Base-by-base conservation (phyloP, 2,329 filamentous ascomycete species). In the Didymosphaeria variabile region DNA sequence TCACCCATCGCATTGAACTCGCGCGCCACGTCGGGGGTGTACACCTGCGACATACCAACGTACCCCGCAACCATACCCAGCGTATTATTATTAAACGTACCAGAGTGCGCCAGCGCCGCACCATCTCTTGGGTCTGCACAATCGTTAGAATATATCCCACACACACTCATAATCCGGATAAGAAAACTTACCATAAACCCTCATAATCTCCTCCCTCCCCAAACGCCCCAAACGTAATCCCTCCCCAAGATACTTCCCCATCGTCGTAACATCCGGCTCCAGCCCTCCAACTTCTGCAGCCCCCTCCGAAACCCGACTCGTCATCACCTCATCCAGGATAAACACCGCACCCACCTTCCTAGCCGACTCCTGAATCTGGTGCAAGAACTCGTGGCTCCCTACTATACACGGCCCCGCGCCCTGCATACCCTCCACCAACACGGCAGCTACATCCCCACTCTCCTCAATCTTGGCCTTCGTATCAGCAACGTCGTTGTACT, bases 231-330 rank as follows among this genome's bases (percentile, higher is more conserved):
- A 91, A 90, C 0, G 86, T 82, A 67, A 90, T 82, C 0, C 89
- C 89, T 2, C 89, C 89, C 88, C 89, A 2, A 91, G 77, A 67
- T 85, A 91, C 69, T 91, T 91, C 0, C 89, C 89, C 44, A 91
- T 74, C 0, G 87, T 88, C 47, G 84, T 87, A 6, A 92, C 54
- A 57, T 73, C 71, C 0, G 68, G 68, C n/a, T 61, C 47, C 72
- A 40, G 1, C 58, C 65, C 36, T 66, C 64, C 1, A 71, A 40
- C 46, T 69, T 63, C 42, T 72, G 66, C 21, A 73, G 23, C 1
- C 70, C 67, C 1, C 68, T 67, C 0, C 12, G 68, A 65, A 29
- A 72, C 57, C 2, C 70, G 66, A 60, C 65, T 69, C 15, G 70
- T 72, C 59, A 71, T 68, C 3, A 73, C 89, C 75, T 92, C 90